Evolutionary conservation across 768 basidiomycete genomes (phyloP), one percentile per base, ranked within the genome.

Genomic region (Psilocybe tampanensis): DNA sequence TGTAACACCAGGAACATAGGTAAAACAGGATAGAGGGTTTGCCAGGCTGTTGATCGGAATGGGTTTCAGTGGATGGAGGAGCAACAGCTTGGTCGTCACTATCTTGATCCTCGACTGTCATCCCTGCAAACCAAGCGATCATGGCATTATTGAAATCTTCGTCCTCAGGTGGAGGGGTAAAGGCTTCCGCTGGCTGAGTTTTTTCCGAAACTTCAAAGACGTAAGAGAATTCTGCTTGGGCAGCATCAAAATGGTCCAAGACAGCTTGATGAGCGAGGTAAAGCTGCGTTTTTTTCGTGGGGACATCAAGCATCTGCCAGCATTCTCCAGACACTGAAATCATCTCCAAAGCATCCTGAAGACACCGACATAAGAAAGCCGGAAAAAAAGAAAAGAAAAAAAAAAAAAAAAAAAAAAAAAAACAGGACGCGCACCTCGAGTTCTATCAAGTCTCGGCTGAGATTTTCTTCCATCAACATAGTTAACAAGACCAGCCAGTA

Each of bases 401-500:
- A 19, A n/a, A n/a, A n/a, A n/a, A n/a, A n/a, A n/a, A n/a, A 15
- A 43, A 8, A 43, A 8, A 42, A 32, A 24, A 19, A 19, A 8
- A 42, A 17, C 22, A 22, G 26, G 23, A 23, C n/a, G 68, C 70
- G 26, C 58, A 85, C 86, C 68, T 80, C 65, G 2, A 89, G 66
- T 55, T 88, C 83, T 8, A 64, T 60, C 47, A 89, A 67, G 61
- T 85, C 79, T 0, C 66, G 54, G 55, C 78, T 80, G 34, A 85
- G 60, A 22, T 83, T 76, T 3, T 84, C 85, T 44, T 73, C 76
- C 48, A 85, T 73, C 4, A 80, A 72, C 24, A 88, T 68, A 6
- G 75, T 77, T 39, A 88, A 72, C 13, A 84, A 64, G n/a, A 85
- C 78, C 64, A 77, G 80, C 84, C 85, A 85, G 64, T 82, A 81